Evolutionary conservation across 345 rosid genomes (phyloP), one percentile per base, ranked within the genome.

Genomic region (Eucalyptus curtisii): DNA sequence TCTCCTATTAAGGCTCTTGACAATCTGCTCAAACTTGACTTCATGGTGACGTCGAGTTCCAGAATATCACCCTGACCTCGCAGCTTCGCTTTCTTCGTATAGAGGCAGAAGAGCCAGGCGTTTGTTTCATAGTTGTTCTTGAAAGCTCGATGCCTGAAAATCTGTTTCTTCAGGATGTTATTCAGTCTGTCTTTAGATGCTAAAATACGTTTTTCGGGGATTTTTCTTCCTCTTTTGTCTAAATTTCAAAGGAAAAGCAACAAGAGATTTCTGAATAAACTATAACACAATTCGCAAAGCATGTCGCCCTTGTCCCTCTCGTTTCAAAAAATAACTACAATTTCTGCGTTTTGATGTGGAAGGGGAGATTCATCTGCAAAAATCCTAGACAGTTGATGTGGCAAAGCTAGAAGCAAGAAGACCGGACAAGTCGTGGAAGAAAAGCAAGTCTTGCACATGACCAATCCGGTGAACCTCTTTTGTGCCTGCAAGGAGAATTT

Each of bases 201-300:
- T 20, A 3, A 37, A 37, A 6, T 76, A 2, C 7, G 0, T 37
- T 76, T 37, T 37, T 10, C 7, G 1, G 20, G 81, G 82, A 76
- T 20, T 20, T 76, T 68, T 68, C 24, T 68, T 37, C 10, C 19
- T 16, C 45, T 37, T 76, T 19, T 40, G 82, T 10, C 30, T 37
- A 20, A 76, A 76, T 37, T 40, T 76, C 27, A 76, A 19, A 76
- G 82, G 42, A 42, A 76, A 10, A 76, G 47, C 47, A 76, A 76
- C 9, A 3, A 5, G 14, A 5, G 47, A 76, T 76, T 22, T 76
- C 2, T 76, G 5, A 5, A 76, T 37, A 10, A 20, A 0, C 27
- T 71, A 37, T 2, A 40, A 76, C 47, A 11, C 15, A 0, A 37
- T 40, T 40, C 15, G 9, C 25, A 0, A 37, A 20, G 0, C 3